A percentile compares a stretch with the other conserved stretches of the same genome.
These are phyloP conservation scores for Scopulariopsis brevicaulis DNA, from an alignment of 2,329 filamentous ascomycete genomes.

Conservation along the genomic window DNA sequence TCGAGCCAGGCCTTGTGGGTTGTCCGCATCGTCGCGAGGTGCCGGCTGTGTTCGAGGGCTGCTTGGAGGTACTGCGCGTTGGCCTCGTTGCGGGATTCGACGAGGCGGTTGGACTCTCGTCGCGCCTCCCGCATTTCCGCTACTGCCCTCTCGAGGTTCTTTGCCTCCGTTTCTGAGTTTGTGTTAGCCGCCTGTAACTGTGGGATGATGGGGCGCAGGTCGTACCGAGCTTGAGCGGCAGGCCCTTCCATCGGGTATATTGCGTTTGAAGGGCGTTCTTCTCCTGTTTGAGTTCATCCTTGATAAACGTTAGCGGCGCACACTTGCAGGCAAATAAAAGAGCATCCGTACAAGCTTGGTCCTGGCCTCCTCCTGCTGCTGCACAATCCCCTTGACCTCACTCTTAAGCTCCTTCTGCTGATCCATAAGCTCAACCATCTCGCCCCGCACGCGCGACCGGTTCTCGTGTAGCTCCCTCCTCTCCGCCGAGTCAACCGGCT, in stretches of 20 bases:
- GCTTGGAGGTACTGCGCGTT: conserved; percentile 1
- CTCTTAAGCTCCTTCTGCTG: conserved; percentile 21
- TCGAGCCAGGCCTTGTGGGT: conserved; percentile 23
- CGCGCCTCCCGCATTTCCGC: conserved; percentile 4
- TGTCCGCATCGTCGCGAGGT: conserved; percentile 2
- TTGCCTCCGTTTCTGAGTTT: conserved; percentile 1
- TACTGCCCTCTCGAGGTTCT: neutral
- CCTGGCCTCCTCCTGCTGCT: conserved; percentile 22
- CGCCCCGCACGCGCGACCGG: conserved; percentile 27
- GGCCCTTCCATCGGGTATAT: conserved; percentile 48
- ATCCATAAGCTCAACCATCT: conserved; percentile 20
- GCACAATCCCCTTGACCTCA: conserved; percentile 25
- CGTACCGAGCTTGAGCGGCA: conserved; percentile 61
- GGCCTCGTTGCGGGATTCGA: conserved; percentile 1
- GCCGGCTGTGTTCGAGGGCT: conserved; percentile 2
- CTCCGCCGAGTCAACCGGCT: conserved; percentile 57
- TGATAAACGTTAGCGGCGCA: conserved; percentile 1
- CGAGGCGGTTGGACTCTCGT: neutral
- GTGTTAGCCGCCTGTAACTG: neutral
- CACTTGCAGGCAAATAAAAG: neutral
- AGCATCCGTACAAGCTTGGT: conserved; percentile 19
- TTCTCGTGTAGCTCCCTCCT: conserved; percentile 49
- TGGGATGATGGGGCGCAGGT: neutral
- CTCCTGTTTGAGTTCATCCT: conserved; percentile 42
- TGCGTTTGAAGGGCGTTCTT: conserved; percentile 60